Conservation (phyloP, 768 basidiomycete species). For the Lactarius sanguifluus region DNA sequence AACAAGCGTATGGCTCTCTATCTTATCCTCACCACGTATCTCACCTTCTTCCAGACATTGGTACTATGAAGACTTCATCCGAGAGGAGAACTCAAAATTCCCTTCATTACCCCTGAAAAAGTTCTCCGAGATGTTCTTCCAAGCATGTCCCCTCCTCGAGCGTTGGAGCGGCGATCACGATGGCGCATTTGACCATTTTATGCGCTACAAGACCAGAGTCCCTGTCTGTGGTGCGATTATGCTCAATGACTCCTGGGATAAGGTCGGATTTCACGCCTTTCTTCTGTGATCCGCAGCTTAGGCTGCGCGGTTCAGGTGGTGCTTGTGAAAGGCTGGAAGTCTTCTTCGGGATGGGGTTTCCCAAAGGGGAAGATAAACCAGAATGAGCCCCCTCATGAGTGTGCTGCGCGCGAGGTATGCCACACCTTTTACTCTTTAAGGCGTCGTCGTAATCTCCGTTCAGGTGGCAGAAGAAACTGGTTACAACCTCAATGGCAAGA, state of each 20-base stretch:
- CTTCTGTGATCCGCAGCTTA: slow-evolving; percentile 27
- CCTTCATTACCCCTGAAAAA: slow-evolving; percentile 88
- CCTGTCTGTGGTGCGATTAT: slow-evolving; percentile 98
- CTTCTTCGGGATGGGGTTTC: slow-evolving; percentile 97
- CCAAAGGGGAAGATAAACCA: slow-evolving; percentile 99
- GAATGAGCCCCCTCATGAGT: slow-evolving; percentile 76
- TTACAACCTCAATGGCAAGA: slow-evolving; percentile 74
- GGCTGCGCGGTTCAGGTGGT: slow-evolving; percentile 60
- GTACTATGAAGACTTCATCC: slow-evolving; percentile 99
- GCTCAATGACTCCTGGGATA: slow-evolving; percentile 89
- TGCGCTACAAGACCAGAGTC: slow-evolving; percentile 94
- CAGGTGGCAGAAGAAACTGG: slow-evolving; percentile 98
- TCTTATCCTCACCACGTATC: slow-evolving; percentile 17
- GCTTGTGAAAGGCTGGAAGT: slow-evolving; percentile 98
- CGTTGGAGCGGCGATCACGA: slow-evolving; percentile 86
- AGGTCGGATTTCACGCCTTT: slow-evolving; percentile 51
- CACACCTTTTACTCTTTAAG: slow-evolving; percentile 9
- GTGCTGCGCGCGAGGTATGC: slow-evolving; percentile 89
- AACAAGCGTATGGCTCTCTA: slow-evolving; percentile 81
- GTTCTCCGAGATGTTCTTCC: slow-evolving; percentile 91
- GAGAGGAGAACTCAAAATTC: slow-evolving; percentile 84
- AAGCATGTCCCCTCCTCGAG: slow-evolving; percentile 76
- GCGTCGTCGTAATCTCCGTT: slow-evolving; percentile 16
- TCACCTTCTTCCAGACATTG: slow-evolving; percentile 68
- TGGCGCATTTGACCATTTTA: slow-evolving; percentile 83